Base-by-base conservation (phyloP, 129 eudicot species). In the Flaveria trinervia region DNA sequence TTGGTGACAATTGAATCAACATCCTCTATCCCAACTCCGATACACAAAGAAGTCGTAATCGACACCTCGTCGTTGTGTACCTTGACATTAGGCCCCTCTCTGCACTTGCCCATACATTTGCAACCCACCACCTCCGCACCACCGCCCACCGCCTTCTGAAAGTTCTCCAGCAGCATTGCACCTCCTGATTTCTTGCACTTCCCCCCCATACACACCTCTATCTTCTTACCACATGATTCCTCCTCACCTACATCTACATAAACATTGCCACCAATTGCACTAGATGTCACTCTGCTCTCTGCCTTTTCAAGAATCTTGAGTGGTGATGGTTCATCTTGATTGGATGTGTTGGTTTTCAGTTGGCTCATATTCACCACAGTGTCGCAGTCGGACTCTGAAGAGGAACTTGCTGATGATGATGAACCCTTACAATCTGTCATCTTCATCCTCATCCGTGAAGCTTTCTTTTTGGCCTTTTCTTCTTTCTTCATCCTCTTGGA, bases 191-290 rank as follows among this genome's bases (percentile, higher is more conserved):
- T 93, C 93, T 89, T 93, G 89, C 98, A 93, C 68, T 93, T 91
- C 0, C 98, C 97, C 7, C 98, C 98, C 98, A 89, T 93, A 43
- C 98, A 93, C 13, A 93, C 98, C 83, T 93, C 97, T 28, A 93
- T 87, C 83, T 76, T 93, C 82, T 79, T 43, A 3, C n/a, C 26
- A 9, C 72, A 18, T 9, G 22, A 20, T 20, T 20, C 68, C 22
- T 50, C 73, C 9, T 2, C 36, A 26, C 30, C 30, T 26, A 26
- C 30, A 26, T 26, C 2, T 20, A 20, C 22, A 26, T 26, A 26
- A 26, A 26, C 30, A 26, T 26, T 26, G 30, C 30, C 30, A 20
- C 22, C 22, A 17, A 20, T 20, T 20, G 22, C 22, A 20, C 22
- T 0, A 20, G 22, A 20, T 20, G 22, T 33, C 5, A 62, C 41